Percentiles rank a stretch among this genome's conserved stretches.
Evolutionary conservation across 1,284 basidiomycete genomes (phyloP).

Genomic region (Sporisorium exsertum): DNA sequence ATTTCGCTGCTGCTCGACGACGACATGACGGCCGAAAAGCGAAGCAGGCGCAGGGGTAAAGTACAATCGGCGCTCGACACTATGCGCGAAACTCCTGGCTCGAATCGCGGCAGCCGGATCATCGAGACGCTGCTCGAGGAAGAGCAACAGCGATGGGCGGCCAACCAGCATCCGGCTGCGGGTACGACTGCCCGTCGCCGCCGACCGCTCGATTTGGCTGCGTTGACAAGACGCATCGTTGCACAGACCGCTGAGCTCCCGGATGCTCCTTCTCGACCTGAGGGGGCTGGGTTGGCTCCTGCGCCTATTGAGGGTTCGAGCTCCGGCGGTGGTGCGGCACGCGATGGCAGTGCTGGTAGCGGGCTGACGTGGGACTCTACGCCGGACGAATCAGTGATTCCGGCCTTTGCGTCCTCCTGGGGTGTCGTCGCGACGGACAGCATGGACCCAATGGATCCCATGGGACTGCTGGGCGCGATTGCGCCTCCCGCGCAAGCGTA

Average conservation of each 20-base stretch:
- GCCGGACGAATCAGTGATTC: constrained; percentile 34
- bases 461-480: not conserved
- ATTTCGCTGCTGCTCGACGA: constrained; percentile 51
- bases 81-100: constrained; percentile 46
- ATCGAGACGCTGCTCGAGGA: constrained; percentile 51
- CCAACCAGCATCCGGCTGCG: not conserved
- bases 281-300: not conserved
- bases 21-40: constrained; percentile 21
- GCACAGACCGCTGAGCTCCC: constrained; percentile 14
- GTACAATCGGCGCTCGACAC: constrained; percentile 30
- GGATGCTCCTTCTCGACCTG: not conserved
- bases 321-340: not conserved
- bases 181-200: not conserved
- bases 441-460: constrained; percentile 20
- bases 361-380: constrained; percentile 27
- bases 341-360: constrained; percentile 19
- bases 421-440: not conserved
- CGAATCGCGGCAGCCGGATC: constrained; percentile 44
- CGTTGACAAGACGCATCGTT: constrained; percentile 26
- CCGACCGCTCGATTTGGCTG: constrained; percentile 16
- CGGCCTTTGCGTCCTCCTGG: constrained; percentile 35
- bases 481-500: not conserved
- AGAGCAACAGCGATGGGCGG: constrained; percentile 41
- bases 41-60: constrained; percentile 20
- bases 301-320: not conserved